Conservation (phyloP, 1,139 yeast species). For the Suhomyces bokatorum region DNA sequence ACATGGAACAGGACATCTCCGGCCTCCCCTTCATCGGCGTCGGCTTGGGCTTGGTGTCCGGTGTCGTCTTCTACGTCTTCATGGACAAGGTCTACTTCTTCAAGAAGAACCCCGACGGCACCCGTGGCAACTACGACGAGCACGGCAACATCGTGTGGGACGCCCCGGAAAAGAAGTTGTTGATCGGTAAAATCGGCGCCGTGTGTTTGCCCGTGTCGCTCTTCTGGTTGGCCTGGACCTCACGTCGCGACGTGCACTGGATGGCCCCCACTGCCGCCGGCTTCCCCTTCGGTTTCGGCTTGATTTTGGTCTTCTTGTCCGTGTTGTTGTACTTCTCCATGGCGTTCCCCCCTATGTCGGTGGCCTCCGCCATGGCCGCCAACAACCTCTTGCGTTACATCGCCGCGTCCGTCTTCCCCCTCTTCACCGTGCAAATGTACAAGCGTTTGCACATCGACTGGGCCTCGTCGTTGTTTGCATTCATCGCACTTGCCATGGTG, state of each 20-base stretch:
- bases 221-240: conserved; percentile 85
- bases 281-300: conserved; percentile 73
- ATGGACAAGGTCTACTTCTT: conserved; percentile 51
- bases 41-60: conserved; percentile 61
- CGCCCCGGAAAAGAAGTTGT: conserved; percentile 40
- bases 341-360: conserved; percentile 71
- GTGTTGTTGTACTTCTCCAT: conserved; percentile 69
- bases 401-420: conserved; percentile 60
- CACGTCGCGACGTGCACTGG: conserved; percentile 69
- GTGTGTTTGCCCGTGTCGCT: conserved; percentile 64
- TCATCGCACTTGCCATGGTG: conserved; percentile 28
- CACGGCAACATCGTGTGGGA: conserved; percentile 52
- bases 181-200: conserved; percentile 58
- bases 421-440: conserved; percentile 49
- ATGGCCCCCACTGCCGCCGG: conserved; percentile 77
- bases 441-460: conserved; percentile 34
- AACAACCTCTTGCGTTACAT: conserved; percentile 69
- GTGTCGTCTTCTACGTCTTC: conserved; percentile 50
- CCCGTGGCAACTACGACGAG: conserved; percentile 55
- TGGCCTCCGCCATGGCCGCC: conserved; percentile 80
- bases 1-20: conserved; percentile 57
- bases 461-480: conserved; percentile 28
- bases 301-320: conserved; percentile 71
- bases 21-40: conserved; percentile 72
- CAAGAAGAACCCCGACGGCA: conserved; percentile 63